A percentile compares a stretch with the other conserved stretches of the same genome.
These are phyloP conservation scores for Tylopilus subfusipes DNA, from an alignment of 768 basidiomycete species.

Conservation along the genomic window DNA sequence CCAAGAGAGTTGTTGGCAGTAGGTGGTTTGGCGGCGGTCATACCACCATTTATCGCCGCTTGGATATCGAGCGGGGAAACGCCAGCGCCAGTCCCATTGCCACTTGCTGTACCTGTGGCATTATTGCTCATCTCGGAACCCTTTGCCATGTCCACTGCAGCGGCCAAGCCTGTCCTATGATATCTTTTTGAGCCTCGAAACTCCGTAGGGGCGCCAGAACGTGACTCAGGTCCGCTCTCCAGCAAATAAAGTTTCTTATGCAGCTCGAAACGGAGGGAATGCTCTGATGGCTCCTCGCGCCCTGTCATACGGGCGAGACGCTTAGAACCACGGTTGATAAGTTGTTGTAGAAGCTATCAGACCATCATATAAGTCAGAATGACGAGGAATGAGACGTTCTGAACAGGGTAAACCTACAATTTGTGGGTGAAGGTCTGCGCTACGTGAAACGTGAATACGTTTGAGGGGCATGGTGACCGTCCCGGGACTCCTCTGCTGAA, in stretches of 20 bases:
- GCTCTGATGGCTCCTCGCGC: slow-evolving; percentile 45
- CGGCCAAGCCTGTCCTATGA: slow-evolving; percentile 9
- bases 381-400: neutral
- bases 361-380: neutral
- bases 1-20: slow-evolving; percentile 55
- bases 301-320: slow-evolving; percentile 71
- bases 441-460: slow-evolving; percentile 30
- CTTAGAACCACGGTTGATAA: slow-evolving; percentile 60
- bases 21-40: slow-evolving; percentile 44
- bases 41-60: slow-evolving; percentile 33
- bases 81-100: slow-evolving; percentile 25
- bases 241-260: slow-evolving; percentile 40
- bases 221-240: slow-evolving; percentile 25
- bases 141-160: slow-evolving; percentile 1
- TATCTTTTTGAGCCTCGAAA: slow-evolving; percentile 6
- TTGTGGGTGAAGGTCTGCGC: slow-evolving; percentile 38
- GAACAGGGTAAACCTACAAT: slow-evolving; percentile 34
- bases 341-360: slow-evolving; percentile 60
- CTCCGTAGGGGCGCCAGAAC: neutral
- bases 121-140: neutral
- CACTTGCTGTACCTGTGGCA: slow-evolving; percentile 5
- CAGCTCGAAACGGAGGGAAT: slow-evolving; percentile 44
- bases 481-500: slow-evolving; percentile 18
- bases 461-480: slow-evolving; percentile 43
- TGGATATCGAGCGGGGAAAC: slow-evolving; percentile 36